Evolutionary conservation across 768 basidiomycete species (phyloP).

Genomic region (Cystobasidium onofrii): DNA sequence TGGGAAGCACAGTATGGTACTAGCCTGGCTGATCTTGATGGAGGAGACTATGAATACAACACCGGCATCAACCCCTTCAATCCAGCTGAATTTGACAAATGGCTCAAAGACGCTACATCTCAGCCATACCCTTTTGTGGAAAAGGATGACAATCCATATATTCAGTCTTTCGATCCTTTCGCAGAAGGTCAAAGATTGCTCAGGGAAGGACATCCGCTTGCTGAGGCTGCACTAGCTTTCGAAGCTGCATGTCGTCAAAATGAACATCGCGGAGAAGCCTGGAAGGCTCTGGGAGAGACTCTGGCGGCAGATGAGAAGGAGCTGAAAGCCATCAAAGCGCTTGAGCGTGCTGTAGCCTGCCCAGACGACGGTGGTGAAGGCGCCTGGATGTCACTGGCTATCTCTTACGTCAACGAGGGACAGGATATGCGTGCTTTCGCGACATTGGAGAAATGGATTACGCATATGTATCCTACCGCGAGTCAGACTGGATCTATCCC

Average conservation of each 20-base stretch:
- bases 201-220: constrained; percentile 70
- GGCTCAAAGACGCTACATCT: constrained; percentile 33
- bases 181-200: constrained; percentile 67
- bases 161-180: constrained; percentile 42
- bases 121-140: constrained; percentile 40
- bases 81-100: constrained; percentile 39
- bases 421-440: constrained; percentile 78
- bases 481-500: constrained; percentile 39
- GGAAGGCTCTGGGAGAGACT: constrained; percentile 84
- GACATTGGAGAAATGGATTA: constrained; percentile 71
- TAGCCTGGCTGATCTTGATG: constrained; percentile 41
- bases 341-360: constrained; percentile 40
- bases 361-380: constrained; percentile 19
- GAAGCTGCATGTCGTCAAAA: constrained; percentile 83
- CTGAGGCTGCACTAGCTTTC: constrained; percentile 74
- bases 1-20: constrained; percentile 44
- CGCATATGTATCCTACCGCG: constrained; percentile 52
- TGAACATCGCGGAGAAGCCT: constrained; percentile 71
- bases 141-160: constrained; percentile 43
- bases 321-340: constrained; percentile 47
- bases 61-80: constrained; percentile 36
- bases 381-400: constrained; percentile 29
- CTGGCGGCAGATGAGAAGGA: constrained; percentile 53
- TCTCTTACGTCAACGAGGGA: constrained; percentile 65
- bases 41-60: constrained; percentile 32